Conservation (phyloP, 2,329 filamentous ascomycete species). For the Monilinia vaccinii-corymbosi region DNA sequence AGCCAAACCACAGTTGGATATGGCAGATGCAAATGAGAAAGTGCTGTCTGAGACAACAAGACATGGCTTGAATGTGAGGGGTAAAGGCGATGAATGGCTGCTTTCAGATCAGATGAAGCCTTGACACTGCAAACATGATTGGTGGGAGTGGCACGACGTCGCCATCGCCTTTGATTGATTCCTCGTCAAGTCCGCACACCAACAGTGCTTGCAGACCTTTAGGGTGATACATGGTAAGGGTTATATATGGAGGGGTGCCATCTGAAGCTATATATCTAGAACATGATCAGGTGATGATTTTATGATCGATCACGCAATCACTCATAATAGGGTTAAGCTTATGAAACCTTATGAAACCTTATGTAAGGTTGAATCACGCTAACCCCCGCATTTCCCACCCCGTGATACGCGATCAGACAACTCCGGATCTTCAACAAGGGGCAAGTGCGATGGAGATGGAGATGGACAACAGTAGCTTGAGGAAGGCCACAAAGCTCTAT, state of each 20-base stretch:
- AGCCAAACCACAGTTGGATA: background rate
- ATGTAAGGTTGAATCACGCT: no score
- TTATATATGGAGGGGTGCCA: no score
- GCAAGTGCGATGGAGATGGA: no score
- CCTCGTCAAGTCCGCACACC: background rate
- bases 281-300: no score
- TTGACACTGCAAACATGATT: background rate
- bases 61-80: background rate
- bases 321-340: no score
- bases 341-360: no score
- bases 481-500: no score
- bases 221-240: no score
- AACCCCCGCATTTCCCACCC: slow-evolving; percentile 1
- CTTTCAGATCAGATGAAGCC: no score
- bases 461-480: no score
- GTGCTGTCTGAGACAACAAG: background rate
- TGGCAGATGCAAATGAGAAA: background rate
- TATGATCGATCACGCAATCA: no score
- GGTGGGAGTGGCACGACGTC: background rate
- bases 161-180: background rate
- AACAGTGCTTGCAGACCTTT: no score
- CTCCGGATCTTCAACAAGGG: background rate
- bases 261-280: background rate
- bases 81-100: background rate
- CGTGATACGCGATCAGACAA: background rate